phyloP scores from a whole-genome alignment of 1,139 yeast species.

The Blastobotrys indianensis region DNA sequence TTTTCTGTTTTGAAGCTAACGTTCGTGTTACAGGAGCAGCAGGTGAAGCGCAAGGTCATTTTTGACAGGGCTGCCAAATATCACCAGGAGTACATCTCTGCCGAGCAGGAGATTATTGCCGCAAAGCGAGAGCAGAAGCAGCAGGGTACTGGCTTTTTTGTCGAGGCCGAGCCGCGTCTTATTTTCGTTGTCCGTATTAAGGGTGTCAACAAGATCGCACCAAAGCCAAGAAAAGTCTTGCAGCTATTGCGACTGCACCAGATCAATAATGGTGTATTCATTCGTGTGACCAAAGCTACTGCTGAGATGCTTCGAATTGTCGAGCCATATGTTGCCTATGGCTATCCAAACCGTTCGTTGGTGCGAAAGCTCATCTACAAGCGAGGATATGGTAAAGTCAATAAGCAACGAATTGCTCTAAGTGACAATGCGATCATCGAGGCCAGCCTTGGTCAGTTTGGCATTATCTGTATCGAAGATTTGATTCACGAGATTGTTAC shows the following conservation, averaged over 20 bases:
- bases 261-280: constrained; percentile 98
- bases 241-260: constrained; percentile 97
- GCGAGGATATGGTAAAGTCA: constrained; percentile 99
- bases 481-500: constrained; percentile 98
- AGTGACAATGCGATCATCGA: constrained; percentile 93
- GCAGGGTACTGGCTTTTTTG: constrained; percentile 72
- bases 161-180: constrained; percentile 94
- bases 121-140: constrained; percentile 98
- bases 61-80: constrained; percentile 98
- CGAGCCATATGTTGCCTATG: constrained; percentile 99
- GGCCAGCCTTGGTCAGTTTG: constrained; percentile 91
- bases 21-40: constrained; percentile 21
- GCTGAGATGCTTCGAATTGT: constrained; percentile 92
- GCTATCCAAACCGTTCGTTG: constrained; percentile 97
- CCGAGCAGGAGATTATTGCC: constrained; percentile 85
- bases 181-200: constrained; percentile 98
- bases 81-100: constrained; percentile 93
- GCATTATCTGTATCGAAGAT: constrained; percentile 94
- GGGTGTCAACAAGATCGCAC: constrained; percentile 99
- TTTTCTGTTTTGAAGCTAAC: constrained; percentile 4
- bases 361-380: constrained; percentile 96
- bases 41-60: constrained; percentile 82
- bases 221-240: constrained; percentile 99
- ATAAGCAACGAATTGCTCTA: constrained; percentile 96
- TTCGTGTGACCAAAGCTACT: constrained; percentile 98